phyloP scores from a whole-genome alignment of 2,329 filamentous ascomycete genomes.

The Botrytis fabae region DNA sequence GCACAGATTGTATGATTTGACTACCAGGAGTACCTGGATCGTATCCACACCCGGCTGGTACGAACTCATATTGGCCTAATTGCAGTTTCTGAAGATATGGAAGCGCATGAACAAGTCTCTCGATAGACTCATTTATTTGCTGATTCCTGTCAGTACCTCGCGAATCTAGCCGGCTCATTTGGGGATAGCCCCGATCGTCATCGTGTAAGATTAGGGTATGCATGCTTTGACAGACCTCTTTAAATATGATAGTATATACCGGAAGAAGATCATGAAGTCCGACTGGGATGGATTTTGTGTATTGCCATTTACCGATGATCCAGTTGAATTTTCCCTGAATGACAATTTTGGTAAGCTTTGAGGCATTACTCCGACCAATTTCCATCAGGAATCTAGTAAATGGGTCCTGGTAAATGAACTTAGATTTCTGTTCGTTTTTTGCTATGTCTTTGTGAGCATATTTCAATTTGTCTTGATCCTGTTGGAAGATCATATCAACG shows the following conservation, averaged over 20 bases:
- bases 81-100: neutral
- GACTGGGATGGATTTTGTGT: neutral
- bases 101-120: neutral
- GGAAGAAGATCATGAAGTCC: slow-evolving; percentile 8
- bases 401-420: neutral
- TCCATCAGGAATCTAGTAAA: neutral
- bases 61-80: neutral
- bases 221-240: neutral
- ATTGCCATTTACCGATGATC: neutral
- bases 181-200: neutral
- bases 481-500: neutral
- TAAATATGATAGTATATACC: neutral
- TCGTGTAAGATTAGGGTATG: neutral
- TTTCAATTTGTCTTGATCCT: neutral
- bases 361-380: neutral
- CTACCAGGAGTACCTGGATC: neutral
- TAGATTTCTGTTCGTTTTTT: neutral
- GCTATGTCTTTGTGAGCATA: neutral
- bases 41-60: neutral
- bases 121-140: neutral
- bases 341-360: neutral
- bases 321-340: neutral
- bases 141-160: neutral
- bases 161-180: neutral
- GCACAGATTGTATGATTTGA: neutral